Percentiles rank a stretch among this genome's conserved stretches.
These are phyloP conservation scores for Mrakia hoshinonis DNA, from an alignment of 768 basidiomycete genomes.

Conservation along the genomic window DNA sequence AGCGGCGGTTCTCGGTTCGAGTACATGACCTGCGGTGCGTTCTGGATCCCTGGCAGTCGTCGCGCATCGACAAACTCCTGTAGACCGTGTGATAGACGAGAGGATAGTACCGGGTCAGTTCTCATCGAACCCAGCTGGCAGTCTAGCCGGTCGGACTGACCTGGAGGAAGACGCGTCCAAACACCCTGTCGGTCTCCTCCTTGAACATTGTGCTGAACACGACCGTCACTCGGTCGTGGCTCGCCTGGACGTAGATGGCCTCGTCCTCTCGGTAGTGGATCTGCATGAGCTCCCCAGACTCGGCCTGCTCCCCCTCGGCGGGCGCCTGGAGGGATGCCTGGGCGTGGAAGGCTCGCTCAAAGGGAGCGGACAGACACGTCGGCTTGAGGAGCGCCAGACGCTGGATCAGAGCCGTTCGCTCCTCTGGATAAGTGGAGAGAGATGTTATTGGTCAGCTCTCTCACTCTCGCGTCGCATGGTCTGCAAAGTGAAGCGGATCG, in stretches of 20 bases:
- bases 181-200: constrained; percentile 94
- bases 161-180: constrained; percentile 97
- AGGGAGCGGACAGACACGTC: constrained; percentile 88
- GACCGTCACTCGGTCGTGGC: constrained; percentile 90
- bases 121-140: too few species aligned
- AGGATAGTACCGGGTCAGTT: constrained; percentile 22
- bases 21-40: constrained; percentile 93
- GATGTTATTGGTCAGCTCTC: too few species aligned
- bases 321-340: constrained; percentile 60
- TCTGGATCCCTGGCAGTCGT: constrained; percentile 81
- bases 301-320: constrained; percentile 47
- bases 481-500: too few species aligned
- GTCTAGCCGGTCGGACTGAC: too few species aligned
- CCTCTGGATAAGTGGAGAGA: constrained; percentile 48
- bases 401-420: constrained; percentile 66
- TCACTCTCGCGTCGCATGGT: too few species aligned
- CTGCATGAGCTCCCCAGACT: constrained; percentile 74
- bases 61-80: constrained; percentile 98
- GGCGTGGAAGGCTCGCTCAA: constrained; percentile 73
- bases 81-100: constrained; percentile 39
- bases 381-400: constrained; percentile 80
- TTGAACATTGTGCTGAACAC: constrained; percentile 95
- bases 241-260: constrained; percentile 89
- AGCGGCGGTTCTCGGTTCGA: constrained; percentile 89
- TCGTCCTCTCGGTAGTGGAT: constrained; percentile 95